These are phyloP conservation scores for Tetrastigma voinierianum DNA, from an alignment of 164 flowering plant genomes.

Conservation along the genomic window DNA sequence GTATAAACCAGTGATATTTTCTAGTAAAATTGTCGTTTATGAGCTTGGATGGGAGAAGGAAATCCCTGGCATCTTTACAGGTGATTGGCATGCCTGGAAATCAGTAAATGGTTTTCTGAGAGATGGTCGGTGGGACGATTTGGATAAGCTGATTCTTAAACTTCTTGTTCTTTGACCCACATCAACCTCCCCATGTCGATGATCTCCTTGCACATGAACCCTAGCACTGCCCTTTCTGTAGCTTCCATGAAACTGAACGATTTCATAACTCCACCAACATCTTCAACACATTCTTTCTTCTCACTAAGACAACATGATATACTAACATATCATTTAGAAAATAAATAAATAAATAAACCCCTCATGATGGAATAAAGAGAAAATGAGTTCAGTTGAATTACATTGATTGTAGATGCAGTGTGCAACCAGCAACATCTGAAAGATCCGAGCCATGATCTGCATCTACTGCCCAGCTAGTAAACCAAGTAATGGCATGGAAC, in stretches of 20 bases:
- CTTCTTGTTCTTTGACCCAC: conserved; percentile 72
- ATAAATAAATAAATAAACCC: neutral
- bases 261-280: conserved; percentile 40
- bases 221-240: conserved; percentile 72
- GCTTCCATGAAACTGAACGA: conserved; percentile 57
- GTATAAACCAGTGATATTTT: too few species aligned
- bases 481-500: conserved; percentile 90
- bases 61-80: too few species aligned
- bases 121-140: conserved; percentile 69
- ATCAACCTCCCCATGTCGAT: conserved; percentile 80
- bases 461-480: conserved; percentile 99
- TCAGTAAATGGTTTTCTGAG: conserved; percentile 83
- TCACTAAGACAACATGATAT: conserved; percentile 27
- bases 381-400: conserved; percentile 15
- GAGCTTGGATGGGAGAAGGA: too few species aligned
- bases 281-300: conserved; percentile 16
- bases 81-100: conserved; percentile 30
- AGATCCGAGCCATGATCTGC: conserved; percentile 74
- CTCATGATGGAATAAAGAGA: neutral
- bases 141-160: conserved; percentile 57
- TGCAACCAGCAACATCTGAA: conserved; percentile 33
- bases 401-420: conserved; percentile 25
- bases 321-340: conserved; percentile 1
- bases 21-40: too few species aligned
- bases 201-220: conserved; percentile 88